Evolutionary conservation across 2,329 filamentous ascomycete species (phyloP).

Genomic region (Apiospora kogelbergensis): DNA sequence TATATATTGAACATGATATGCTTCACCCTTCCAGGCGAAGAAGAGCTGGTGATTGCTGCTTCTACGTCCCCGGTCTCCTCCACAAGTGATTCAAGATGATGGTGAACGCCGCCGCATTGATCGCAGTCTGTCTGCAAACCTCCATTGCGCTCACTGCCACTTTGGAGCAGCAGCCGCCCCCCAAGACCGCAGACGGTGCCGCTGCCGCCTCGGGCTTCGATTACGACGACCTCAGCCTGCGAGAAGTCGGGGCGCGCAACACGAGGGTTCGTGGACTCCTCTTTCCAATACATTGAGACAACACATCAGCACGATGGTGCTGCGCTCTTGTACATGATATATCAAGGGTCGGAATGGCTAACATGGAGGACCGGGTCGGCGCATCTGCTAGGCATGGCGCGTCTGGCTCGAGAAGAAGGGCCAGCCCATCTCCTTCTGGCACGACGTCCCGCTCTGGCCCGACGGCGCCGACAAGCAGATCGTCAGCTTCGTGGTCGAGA

Average conservation of each 20-base stretch:
- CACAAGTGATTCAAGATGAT: neutral
- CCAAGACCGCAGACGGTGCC: neutral
- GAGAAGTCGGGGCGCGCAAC: neutral
- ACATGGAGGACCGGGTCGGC: neutral
- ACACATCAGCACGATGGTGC: neutral
- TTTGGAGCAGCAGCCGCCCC: neutral
- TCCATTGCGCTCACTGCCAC: neutral
- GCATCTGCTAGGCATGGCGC: conserved; percentile 36
- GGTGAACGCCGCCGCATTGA: neutral
- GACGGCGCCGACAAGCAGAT: conserved; percentile 32
- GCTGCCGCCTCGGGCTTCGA: neutral
- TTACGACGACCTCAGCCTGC: neutral
- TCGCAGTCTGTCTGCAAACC: neutral
- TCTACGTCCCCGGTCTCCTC: neutral
- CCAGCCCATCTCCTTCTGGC: conserved; percentile 41
- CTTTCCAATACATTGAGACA: neutral
- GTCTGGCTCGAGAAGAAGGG: conserved; percentile 40
- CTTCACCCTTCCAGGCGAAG: neutral
- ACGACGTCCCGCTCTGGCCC: conserved; percentile 41
- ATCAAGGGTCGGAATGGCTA: neutral
- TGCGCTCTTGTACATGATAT: neutral
- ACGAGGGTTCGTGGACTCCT: neutral
- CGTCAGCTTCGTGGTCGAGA: conserved; percentile 41
- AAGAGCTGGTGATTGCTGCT: neutral
- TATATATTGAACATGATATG: too few relatives aligned